Base-by-base conservation (phyloP, 208 protist species). In the Leishmania guyanensis region DNA sequence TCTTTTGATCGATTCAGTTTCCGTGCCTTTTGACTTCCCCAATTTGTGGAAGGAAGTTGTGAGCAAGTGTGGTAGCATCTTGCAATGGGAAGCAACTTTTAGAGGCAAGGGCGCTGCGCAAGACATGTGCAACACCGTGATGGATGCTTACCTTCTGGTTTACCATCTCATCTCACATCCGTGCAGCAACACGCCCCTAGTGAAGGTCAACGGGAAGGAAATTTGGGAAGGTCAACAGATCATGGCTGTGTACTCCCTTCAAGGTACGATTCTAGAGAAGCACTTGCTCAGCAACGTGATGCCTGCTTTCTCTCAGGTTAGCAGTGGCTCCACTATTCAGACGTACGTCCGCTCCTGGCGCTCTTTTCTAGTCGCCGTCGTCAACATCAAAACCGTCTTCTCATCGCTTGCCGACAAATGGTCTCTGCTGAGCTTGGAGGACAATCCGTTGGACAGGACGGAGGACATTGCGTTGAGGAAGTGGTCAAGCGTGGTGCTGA, bases 141-240 rank as follows among this genome's bases (percentile, higher is more conserved):
- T 82, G 78, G 78, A 82, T 43, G 82, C 82, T 6, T 87, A 89
- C 74, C 53, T 78, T 17, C 81, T 92, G 20, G 89, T 90, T 48
- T 90, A 92, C 60, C 89, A 92, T 50, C 78, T 92, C 20, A 77
- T 85, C 17, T 90, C 89, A 0, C 86, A 90, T 46, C 89, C 89
- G 20, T 90, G 84, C 76, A 81, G 39, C 39, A 88, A 90, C 64
- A 80, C 79, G 1, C 87, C 84, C 8, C 58, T 76, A 29, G 82
- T 84, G 33, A 83, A 84, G 53, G 79, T 84, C 0, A 81, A 82
- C 48, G 75, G 80, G 29, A 80, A 83, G 36, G 78, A 87, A 33
- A 60, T 85, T 48, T 83, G 62, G 39, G 84, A 86, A 46, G 78
- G 81, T 17, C 78, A 88, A 48, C 87, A 90, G 68, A 84, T 87